These are phyloP conservation scores for Flaveria bidentis DNA, from an alignment of 129 eudicot genomes.

Conservation along the genomic window DNA sequence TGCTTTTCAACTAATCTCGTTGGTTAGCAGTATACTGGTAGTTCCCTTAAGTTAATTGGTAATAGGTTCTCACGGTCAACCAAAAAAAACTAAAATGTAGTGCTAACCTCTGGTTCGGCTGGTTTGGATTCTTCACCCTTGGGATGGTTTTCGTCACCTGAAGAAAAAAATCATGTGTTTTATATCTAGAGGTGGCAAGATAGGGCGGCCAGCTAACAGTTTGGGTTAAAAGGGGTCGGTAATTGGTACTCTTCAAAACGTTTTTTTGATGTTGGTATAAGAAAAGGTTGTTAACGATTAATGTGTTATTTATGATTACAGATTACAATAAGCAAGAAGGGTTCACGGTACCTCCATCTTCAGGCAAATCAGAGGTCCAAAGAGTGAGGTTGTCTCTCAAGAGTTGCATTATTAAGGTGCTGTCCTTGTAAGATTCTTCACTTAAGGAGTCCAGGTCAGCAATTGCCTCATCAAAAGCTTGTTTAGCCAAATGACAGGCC, in stretches of 20 bases:
- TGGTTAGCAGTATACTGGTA: not conserved
- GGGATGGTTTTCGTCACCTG: conserved; percentile 39
- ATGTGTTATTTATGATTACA: not conserved
- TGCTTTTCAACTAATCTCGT: too few species aligned
- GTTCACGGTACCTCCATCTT: conserved; percentile 72
- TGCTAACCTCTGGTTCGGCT: conserved; percentile 37
- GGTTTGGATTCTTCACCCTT: conserved; percentile 43
- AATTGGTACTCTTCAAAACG: not conserved
- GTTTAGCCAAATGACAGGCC: conserved; percentile 98
- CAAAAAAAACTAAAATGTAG: not conserved
- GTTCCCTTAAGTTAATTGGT: not conserved
- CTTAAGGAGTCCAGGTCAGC: conserved; percentile 94
- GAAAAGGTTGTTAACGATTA: not conserved
- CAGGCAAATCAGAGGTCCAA: conserved; percentile 97
- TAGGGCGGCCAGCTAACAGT: not conserved
- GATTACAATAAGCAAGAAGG: conserved; percentile 8
- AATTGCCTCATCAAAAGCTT: conserved; percentile 99
- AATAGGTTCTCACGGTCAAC: not conserved
- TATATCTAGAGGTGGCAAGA: not conserved
- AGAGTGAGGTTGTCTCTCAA: conserved; percentile 97
- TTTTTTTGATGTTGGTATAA: not conserved
- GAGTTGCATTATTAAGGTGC: conserved; percentile 96
- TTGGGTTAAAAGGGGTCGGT: not conserved
- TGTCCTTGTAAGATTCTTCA: conserved; percentile 95
- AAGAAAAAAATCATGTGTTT: conserved; percentile 1